Conservation (phyloP, 1,284 basidiomycete species). For the Kwoniella shivajii region DNA sequence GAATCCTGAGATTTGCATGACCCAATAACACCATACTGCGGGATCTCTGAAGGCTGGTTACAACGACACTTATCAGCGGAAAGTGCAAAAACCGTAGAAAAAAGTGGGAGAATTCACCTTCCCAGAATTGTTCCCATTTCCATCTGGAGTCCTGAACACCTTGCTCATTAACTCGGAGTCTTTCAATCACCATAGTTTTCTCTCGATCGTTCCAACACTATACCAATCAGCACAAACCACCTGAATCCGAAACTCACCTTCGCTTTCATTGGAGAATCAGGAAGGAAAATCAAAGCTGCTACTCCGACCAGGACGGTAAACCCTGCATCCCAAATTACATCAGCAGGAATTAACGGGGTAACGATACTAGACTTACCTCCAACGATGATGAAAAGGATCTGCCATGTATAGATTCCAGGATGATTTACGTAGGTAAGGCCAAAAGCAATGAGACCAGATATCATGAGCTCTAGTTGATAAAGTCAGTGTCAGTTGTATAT, state of each 20-base stretch:
- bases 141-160: slow-evolving; percentile 47
- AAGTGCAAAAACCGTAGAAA: neutral
- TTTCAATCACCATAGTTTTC: slow-evolving; percentile 51
- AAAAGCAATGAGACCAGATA: slow-evolving; percentile 33
- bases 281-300: slow-evolving; percentile 39
- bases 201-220: slow-evolving; percentile 52
- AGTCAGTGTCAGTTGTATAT: no score
- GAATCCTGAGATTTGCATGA: slow-evolving; percentile 21
- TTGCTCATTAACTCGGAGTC: slow-evolving; percentile 54
- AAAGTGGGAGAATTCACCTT: slow-evolving; percentile 20
- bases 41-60: slow-evolving; percentile 26
- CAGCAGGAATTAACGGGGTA: slow-evolving; percentile 21
- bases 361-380: neutral
- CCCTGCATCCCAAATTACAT: no score
- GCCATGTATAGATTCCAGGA: slow-evolving; percentile 43
- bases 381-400: slow-evolving; percentile 50
- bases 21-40: slow-evolving; percentile 21
- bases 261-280: slow-evolving; percentile 38
- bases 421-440: slow-evolving; percentile 39
- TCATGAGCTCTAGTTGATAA: slow-evolving; percentile 18
- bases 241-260: slow-evolving; percentile 12
- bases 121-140: slow-evolving; percentile 51
- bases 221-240: slow-evolving; percentile 9
- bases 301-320: slow-evolving; percentile 45
- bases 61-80: neutral